phyloP scores from a whole-genome alignment of 1,284 basidiomycete genomes.

The Puccinia hordei region DNA sequence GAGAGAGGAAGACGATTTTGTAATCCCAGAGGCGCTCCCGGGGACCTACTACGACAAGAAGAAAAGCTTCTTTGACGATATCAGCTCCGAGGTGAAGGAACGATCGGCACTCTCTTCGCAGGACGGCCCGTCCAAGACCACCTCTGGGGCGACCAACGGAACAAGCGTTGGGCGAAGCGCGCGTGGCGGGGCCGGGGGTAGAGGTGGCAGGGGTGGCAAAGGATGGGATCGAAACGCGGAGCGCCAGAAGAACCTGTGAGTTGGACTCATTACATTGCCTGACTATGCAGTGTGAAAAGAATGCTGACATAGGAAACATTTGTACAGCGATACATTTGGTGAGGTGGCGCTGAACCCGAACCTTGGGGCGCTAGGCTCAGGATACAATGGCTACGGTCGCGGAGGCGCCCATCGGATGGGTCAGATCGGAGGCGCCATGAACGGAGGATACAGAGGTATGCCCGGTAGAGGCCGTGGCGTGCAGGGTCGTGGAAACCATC shows the following conservation, averaged over 20 bases:
- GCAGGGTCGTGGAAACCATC: conserved; percentile 8
- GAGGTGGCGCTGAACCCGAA: conserved; percentile 47
- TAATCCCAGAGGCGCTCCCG: conserved; percentile 41
- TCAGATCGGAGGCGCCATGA: conserved; percentile 7
- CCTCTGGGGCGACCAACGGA: not conserved
- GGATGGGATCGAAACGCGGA: conserved; percentile 47
- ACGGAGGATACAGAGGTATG: conserved; percentile 10
- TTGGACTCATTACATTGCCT: not conserved
- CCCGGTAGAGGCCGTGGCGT: conserved; percentile 9
- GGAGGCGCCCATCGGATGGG: conserved; percentile 33
- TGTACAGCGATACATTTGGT: conserved; percentile 41
- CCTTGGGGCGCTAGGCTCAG: conserved; percentile 43
- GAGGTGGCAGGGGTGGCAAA: conserved; percentile 30
- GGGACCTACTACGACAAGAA: conserved; percentile 48
- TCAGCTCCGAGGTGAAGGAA: conserved; percentile 46
- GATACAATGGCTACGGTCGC: conserved; percentile 47
- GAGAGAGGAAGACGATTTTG: conserved; percentile 29
- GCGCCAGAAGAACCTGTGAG: conserved; percentile 48
- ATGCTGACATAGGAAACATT: too few species aligned
- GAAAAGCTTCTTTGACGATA: conserved; percentile 50
- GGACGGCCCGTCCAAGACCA: conserved; percentile 10
- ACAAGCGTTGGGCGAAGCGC: not conserved
- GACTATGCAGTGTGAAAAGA: not conserved
- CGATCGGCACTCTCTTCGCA: conserved; percentile 26
- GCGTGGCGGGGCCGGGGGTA: conserved; percentile 6